Percentiles rank a stretch among this genome's conserved stretches.
phyloP scores from a whole-genome alignment of 768 basidiomycete species.

The Boletus patriciae region DNA sequence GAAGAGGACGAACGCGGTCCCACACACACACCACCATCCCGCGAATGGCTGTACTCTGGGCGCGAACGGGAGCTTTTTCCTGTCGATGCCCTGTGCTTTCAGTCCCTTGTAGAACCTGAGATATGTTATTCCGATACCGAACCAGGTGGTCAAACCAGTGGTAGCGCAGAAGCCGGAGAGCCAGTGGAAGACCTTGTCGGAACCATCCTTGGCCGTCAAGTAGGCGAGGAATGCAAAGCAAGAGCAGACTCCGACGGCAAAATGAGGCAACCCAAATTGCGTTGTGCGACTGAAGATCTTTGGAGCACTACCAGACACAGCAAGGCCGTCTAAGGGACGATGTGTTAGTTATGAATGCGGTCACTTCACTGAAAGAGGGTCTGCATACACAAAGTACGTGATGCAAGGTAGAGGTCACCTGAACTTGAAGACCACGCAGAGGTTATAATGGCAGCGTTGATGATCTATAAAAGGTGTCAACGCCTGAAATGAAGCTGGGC shows the following conservation, averaged over 20 bases:
- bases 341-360: not conserved
- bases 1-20: no score
- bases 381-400: not conserved
- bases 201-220: slow-evolving; percentile 38
- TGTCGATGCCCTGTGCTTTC: slow-evolving; percentile 48
- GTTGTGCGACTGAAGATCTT: slow-evolving; percentile 46
- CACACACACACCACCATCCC: slow-evolving; percentile 37
- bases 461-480: no score
- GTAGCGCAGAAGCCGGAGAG: slow-evolving; percentile 36
- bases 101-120: slow-evolving; percentile 47
- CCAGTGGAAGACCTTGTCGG: slow-evolving; percentile 45
- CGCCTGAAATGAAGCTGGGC: no score
- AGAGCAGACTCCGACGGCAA: slow-evolving; percentile 32
- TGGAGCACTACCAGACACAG: slow-evolving; percentile 54
- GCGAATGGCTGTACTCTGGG: slow-evolving; percentile 42
- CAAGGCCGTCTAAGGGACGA: slow-evolving; percentile 49
- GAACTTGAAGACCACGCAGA: not conserved
- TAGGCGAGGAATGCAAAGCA: slow-evolving; percentile 39
- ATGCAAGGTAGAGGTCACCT: no score
- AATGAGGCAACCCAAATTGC: slow-evolving; percentile 44
- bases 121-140: slow-evolving; percentile 46
- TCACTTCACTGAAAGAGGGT: not conserved
- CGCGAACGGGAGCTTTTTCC: slow-evolving; percentile 46
- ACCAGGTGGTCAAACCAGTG: slow-evolving; percentile 44
- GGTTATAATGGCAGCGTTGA: no score